Conservation (phyloP, 2,329 filamentous ascomycete species). For the Trichophyton verrucosum region DNA sequence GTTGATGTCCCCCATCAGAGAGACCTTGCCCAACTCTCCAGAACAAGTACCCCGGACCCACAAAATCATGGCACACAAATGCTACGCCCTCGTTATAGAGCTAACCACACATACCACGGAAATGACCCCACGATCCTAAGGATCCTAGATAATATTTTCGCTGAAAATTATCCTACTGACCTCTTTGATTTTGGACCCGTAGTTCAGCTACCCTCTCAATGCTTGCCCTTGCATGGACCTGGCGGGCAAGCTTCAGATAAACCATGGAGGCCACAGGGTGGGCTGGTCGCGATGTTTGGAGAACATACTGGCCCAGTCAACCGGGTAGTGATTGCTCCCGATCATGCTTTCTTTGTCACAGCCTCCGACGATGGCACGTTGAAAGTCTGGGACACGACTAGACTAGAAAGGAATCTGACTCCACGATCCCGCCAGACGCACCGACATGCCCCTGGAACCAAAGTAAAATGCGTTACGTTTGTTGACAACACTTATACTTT, state of each 20-base stretch:
- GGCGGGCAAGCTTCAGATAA: slow-evolving; percentile 44
- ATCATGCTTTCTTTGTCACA: slow-evolving; percentile 90
- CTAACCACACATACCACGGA: slow-evolving; percentile 73
- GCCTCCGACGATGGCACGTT: slow-evolving; percentile 83
- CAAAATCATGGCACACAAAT: slow-evolving; percentile 20
- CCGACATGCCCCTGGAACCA: slow-evolving; percentile 56
- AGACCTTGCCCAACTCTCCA: slow-evolving; percentile 19
- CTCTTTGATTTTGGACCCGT: slow-evolving; percentile 61
- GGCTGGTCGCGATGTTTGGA: slow-evolving; percentile 72
- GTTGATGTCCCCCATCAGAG: slow-evolving; percentile 43
- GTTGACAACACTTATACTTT: slow-evolving; percentile 91
- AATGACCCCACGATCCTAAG: slow-evolving; percentile 53
- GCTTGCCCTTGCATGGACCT: slow-evolving; percentile 41
- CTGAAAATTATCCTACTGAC: slow-evolving; percentile 49
- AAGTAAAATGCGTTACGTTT: slow-evolving; percentile 74
- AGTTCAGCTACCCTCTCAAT: slow-evolving; percentile 53
- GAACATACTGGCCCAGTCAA: slow-evolving; percentile 78
- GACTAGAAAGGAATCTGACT: slow-evolving; percentile 81
- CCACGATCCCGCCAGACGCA: slow-evolving; percentile 80
- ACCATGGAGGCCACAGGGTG: slow-evolving; percentile 73
- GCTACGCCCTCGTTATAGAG: slow-evolving; percentile 39
- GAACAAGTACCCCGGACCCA: slow-evolving; percentile 22
- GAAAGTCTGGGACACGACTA: slow-evolving; percentile 82
- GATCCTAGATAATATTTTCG: slow-evolving; percentile 73
- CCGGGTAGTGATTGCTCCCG: slow-evolving; percentile 68